Evolutionary conservation across 1,284 basidiomycete genomes (phyloP), one percentile per base, ranked within the genome.

Genomic region (Hymenochaete sp.): DNA sequence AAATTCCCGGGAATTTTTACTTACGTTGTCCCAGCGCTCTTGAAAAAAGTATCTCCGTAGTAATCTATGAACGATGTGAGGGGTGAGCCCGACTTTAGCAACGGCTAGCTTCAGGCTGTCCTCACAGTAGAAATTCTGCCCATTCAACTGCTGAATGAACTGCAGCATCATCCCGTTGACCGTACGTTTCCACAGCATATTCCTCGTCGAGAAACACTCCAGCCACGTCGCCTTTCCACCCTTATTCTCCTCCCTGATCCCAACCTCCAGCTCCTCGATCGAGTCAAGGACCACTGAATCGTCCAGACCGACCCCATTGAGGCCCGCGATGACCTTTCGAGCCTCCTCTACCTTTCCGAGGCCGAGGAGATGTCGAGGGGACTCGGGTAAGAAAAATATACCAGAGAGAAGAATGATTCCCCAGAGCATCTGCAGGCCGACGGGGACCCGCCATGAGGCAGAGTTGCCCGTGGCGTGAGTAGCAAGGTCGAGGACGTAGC

Each of bases 31-130:
- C 80, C 78, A 9, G 85, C 81, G 49, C 72, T 78, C 59, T 83
- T 67, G 70, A 90, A 90, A 71, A 91, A 90, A 0, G 81, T 83
- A 47, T 88, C 83, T 8, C 84, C 85, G 56, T 84, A 87, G 59
- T 84, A 84, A 59, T 84, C 79, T 82, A 46, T 14, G 40, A 38
- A 36, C 21, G 9, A 31, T 9, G 14, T 31, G 11, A 11, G 14
- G 4, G 21, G 35, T 18, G 21, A 21, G 18, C 31, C 41, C 6
- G 39, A 14, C 28, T 21, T n/a, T 37, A 28, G 35, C 4, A 21
- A 14, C 1, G 5, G n/a, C 21, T 16, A 7, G 13, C 11, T 10
- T 9, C n/a, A 22, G 9, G 9, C 16, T 13, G 19, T n/a, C 13
- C 48, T 4, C 21, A 80, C 80, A 83, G 59, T 81, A 82, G 61